Evolutionary conservation across 176 grass and related monocot genomes (phyloP).

Genomic region (Hsuehochloa calcarea): DNA sequence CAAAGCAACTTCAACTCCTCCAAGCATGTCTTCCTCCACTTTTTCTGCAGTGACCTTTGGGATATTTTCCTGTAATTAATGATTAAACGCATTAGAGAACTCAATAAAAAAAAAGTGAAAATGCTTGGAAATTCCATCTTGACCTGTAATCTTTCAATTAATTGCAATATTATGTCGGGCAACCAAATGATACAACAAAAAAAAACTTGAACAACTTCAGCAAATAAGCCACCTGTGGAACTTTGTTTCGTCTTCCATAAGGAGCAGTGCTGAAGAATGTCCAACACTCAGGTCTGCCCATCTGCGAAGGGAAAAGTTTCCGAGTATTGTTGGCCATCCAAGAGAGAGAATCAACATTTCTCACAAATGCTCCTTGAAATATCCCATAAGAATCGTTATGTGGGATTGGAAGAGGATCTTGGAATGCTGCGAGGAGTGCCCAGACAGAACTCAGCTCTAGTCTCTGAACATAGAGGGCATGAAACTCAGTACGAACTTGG

Average conservation of each 20-base stretch:
- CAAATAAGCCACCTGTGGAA: conserved; percentile 59
- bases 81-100: too few relatives aligned
- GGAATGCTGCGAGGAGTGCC: conserved; percentile 91
- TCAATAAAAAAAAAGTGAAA: conserved; percentile 17
- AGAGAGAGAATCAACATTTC: conserved; percentile 76
- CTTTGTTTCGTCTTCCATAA: conserved; percentile 90
- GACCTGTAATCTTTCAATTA: not conserved
- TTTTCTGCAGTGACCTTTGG: conserved; percentile 3
- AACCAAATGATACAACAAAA: not conserved
- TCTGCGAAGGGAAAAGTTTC: conserved; percentile 65
- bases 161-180: not conserved
- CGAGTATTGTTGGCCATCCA: conserved; percentile 94
- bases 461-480: conserved; percentile 50
- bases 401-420: conserved; percentile 73
- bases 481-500: conserved; percentile 12
- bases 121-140: not conserved
- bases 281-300: conserved; percentile 65
- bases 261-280: conserved; percentile 87
- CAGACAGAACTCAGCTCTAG: conserved; percentile 84
- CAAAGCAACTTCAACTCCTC: conserved; percentile 78
- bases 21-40: conserved; percentile 86
- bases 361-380: conserved; percentile 94
- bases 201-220: not conserved
- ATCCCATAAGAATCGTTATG: conserved; percentile 15
- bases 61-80: too few relatives aligned